Evolutionary conservation across 1,284 basidiomycete genomes (phyloP).

Genomic region (Marasmius sp.): DNA sequence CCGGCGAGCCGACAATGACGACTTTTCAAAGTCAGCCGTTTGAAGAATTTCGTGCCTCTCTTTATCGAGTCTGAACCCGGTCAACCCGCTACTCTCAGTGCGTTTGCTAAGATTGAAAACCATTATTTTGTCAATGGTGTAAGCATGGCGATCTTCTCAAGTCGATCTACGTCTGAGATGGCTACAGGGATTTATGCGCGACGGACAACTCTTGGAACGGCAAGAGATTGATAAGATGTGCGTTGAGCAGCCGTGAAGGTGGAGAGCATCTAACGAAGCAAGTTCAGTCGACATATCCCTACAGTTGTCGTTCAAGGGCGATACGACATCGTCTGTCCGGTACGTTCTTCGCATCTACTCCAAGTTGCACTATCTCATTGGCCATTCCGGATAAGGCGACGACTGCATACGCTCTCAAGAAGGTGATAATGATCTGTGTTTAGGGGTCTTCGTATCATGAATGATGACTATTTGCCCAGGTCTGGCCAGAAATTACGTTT

Average conservation of each 20-base stretch:
- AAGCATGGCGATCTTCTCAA: constrained; percentile 16
- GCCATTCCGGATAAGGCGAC: constrained; percentile 48
- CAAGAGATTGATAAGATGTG: constrained; percentile 91
- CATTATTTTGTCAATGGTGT: constrained; percentile 88
- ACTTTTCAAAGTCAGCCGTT: constrained; percentile 69
- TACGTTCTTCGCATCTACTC: constrained; percentile 30
- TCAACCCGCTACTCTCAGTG: constrained; percentile 52
- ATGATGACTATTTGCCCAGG: constrained; percentile 41
- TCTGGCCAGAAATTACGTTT: constrained; percentile 80
- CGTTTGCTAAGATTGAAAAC: constrained; percentile 90
- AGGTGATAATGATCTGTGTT: constrained; percentile 35
- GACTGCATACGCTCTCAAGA: constrained; percentile 79
- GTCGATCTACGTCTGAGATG: not conserved
- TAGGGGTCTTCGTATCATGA: no score
- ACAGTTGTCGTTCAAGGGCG: constrained; percentile 84
- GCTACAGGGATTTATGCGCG: constrained; percentile 79
- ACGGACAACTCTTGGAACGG: constrained; percentile 84
- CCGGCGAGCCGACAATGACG: constrained; percentile 69
- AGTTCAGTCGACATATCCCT: constrained; percentile 77
- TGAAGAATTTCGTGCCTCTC: not conserved
- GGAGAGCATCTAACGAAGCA: constrained; percentile 2
- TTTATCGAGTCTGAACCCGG: constrained; percentile 7
- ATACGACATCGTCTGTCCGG: constrained; percentile 80
- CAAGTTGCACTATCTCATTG: not conserved
- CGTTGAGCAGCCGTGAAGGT: constrained; percentile 18